phyloP scores from a whole-genome alignment of 2,329 filamentous ascomycete genomes.

The Colletotrichum tabaci region DNA sequence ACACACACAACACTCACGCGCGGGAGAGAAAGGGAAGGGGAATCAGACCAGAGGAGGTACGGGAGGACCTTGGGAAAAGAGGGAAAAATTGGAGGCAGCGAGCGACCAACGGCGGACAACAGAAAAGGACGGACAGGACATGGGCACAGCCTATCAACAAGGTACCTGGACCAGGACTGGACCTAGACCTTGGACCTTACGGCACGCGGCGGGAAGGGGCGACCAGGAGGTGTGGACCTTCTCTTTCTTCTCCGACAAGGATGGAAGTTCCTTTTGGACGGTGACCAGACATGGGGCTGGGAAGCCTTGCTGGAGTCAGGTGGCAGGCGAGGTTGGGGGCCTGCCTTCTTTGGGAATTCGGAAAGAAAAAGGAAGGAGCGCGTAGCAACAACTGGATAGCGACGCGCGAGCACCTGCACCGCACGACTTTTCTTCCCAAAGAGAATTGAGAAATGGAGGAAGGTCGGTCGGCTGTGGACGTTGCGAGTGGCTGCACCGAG shows the following conservation, averaged over 20 bases:
- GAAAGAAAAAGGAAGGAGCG: conserved; percentile 21
- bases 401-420: not conserved
- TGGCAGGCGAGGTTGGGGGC: conserved; percentile 2
- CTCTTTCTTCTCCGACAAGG: conserved; percentile 27
- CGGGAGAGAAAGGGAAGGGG: conserved; percentile 29
- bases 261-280: conserved; percentile 22
- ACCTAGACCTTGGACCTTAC: conserved; percentile 21
- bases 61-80: conserved; percentile 37
- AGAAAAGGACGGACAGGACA: conserved; percentile 27
- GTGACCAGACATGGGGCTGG: conserved; percentile 4
- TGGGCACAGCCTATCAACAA: conserved; percentile 38
- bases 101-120: conserved; percentile 10
- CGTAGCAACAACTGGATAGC: not conserved
- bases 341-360: conserved; percentile 25
- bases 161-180: conserved; percentile 23
- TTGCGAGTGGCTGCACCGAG: conserved; percentile 28
- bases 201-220: no score
- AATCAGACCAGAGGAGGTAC: conserved; percentile 7
- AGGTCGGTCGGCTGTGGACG: conserved; percentile 12
- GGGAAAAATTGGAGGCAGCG: conserved; percentile 34
- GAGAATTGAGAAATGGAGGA: conserved; percentile 7
- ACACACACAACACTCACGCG: conserved; percentile 23
- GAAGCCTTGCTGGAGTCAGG: not conserved
- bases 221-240: conserved; percentile 15
- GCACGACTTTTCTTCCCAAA: conserved; percentile 27